Conservation (phyloP, 352 stramenopile species). For the Globisporangium recalcitrans region DNA sequence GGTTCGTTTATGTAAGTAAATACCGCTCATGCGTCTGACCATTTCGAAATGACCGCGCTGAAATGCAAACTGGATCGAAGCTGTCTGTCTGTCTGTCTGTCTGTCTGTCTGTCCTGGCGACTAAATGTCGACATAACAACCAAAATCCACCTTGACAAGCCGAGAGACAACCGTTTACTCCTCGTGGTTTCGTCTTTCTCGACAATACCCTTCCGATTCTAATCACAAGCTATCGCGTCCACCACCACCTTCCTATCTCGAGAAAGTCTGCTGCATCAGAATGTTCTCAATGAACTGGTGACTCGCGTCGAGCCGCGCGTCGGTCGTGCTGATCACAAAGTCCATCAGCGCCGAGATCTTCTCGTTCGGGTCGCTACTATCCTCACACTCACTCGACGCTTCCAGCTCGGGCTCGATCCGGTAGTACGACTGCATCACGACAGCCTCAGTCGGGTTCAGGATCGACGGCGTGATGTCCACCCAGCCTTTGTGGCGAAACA, state of each 20-base stretch:
- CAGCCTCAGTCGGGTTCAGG: constrained; percentile 6
- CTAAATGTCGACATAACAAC: background rate
- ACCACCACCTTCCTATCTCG: too few relatives aligned
- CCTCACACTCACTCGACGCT: too few relatives aligned
- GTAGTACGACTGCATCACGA: constrained; percentile 19
- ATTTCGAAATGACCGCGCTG: too few relatives aligned
- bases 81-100: background rate
- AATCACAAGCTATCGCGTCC: too few relatives aligned
- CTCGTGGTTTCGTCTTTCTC: background rate
- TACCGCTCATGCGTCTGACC: too few relatives aligned
- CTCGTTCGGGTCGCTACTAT: constrained; percentile 6
- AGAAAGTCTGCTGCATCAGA: constrained; percentile 4
- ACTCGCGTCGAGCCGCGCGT: constrained; percentile 12
- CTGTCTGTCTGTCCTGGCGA: background rate
- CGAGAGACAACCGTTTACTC: background rate
- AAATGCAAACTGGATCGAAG: too few relatives aligned
- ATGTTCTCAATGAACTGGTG: constrained; percentile 19
- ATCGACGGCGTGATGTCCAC: constrained; percentile 13
- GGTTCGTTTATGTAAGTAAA: too few relatives aligned
- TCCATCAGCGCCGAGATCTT: constrained; percentile 17
- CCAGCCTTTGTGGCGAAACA: constrained; percentile 14
- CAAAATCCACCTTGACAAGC: background rate
- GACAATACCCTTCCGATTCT: background rate
- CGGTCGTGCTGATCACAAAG: constrained; percentile 15
- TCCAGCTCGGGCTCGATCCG: constrained; percentile 13